Evolutionary conservation across 2,329 filamentous ascomycete species (phyloP).

Genomic region (Parastagonospora nodorum): DNA sequence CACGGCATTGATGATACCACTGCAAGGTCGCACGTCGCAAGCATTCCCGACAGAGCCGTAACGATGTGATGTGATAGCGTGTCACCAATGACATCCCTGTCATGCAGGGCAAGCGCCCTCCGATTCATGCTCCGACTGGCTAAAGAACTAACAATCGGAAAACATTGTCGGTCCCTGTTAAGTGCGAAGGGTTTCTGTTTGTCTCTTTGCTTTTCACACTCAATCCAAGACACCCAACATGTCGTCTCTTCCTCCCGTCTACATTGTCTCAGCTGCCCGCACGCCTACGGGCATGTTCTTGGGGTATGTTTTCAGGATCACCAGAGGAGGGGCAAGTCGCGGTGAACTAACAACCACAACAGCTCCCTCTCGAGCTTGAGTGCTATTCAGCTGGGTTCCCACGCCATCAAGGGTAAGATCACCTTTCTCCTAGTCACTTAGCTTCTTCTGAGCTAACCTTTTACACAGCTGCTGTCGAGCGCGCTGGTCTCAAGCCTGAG

Average conservation of each 20-base stretch:
- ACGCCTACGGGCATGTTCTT: slow-evolving; percentile 95
- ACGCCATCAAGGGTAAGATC: slow-evolving; percentile 84
- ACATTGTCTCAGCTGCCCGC: slow-evolving; percentile 90
- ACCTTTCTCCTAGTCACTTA: slow-evolving; percentile 5
- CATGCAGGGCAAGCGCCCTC: slow-evolving; percentile 21
- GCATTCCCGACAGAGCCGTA: too few relatives aligned
- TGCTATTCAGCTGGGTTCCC: slow-evolving; percentile 83
- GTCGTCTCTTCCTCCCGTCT: slow-evolving; percentile 83
- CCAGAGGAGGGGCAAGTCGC: slow-evolving; percentile 24
- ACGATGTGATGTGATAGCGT: not conserved
- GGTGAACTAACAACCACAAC: slow-evolving; percentile 29
- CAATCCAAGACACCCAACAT: slow-evolving; percentile 56
- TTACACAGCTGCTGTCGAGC: slow-evolving; percentile 72
- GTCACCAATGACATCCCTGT: slow-evolving; percentile 20
- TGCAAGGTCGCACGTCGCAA: too few relatives aligned
- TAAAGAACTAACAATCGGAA: slow-evolving; percentile 22
- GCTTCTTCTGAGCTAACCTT: slow-evolving; percentile 20
- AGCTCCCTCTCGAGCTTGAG: slow-evolving; percentile 88
- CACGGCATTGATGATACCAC: too few relatives aligned
- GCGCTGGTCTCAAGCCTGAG: slow-evolving; percentile 83
- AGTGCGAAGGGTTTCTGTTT: slow-evolving; percentile 3
- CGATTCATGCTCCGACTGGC: slow-evolving; percentile 14
- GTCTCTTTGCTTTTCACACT: slow-evolving; percentile 6
- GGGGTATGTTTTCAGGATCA: slow-evolving; percentile 64
- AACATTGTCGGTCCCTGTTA: slow-evolving; percentile 17